Evolutionary conservation across 1,284 basidiomycete genomes (phyloP).

Genomic region (Cryptococcus hybrid): DNA sequence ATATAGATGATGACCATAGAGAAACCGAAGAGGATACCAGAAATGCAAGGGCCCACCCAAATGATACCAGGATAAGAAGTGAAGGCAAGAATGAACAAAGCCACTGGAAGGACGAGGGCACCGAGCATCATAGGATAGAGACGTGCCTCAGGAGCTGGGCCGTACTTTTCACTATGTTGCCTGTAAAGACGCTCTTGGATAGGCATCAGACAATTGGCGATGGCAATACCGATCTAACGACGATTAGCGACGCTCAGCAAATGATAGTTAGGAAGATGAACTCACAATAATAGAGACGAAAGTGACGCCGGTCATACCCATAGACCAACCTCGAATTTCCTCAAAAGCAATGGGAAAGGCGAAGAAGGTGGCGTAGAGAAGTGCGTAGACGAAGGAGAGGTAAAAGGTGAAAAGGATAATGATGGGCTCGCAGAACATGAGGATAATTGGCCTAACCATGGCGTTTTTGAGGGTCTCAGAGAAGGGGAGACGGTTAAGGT

Average conservation of each 20-base stretch:
- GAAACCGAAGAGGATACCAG: constrained; percentile 36
- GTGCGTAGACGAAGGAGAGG: constrained; percentile 52
- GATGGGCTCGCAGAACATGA: constrained; percentile 51
- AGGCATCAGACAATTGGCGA: constrained; percentile 35
- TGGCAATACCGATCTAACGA: constrained; percentile 32
- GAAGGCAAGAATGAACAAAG: constrained; percentile 51
- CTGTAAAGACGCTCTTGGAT: constrained; percentile 42
- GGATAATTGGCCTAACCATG: constrained; percentile 47
- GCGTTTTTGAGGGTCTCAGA: constrained; percentile 41
- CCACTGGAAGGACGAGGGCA: constrained; percentile 39
- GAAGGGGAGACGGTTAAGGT: constrained; percentile 33
- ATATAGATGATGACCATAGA: constrained; percentile 45
- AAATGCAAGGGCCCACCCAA: constrained; percentile 40
- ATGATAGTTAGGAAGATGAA: neutral
- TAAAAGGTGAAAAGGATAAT: constrained; percentile 53
- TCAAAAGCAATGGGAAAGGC: constrained; percentile 47
- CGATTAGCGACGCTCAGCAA: neutral
- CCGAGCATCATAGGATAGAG: constrained; percentile 41
- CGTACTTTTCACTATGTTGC: neutral
- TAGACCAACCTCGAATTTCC: constrained; percentile 45
- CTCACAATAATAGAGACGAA: constrained; percentile 45
- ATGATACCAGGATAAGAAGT: constrained; percentile 34
- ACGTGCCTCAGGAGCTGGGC: constrained; percentile 32
- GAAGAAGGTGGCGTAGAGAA: constrained; percentile 47
- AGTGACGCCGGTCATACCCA: constrained; percentile 44